Conservation (phyloP, 2,329 filamentous ascomycete genomes). For the Diaporthe humulicola region DNA sequence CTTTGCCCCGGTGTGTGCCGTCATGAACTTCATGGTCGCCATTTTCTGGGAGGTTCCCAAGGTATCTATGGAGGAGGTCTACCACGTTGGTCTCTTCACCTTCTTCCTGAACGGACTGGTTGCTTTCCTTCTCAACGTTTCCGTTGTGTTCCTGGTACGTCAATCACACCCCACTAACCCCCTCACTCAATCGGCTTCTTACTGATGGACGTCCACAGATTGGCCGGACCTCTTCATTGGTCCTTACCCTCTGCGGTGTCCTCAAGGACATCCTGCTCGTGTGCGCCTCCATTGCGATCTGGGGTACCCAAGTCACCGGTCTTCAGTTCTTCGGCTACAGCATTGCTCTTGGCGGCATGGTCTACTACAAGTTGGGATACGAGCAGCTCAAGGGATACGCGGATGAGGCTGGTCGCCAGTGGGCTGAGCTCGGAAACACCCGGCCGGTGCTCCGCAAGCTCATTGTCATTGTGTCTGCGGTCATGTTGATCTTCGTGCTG, state of each 20-base stretch:
- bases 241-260: slow-evolving; percentile 88
- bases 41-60: slow-evolving; percentile 80
- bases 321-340: slow-evolving; percentile 88
- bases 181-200: neutral
- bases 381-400: slow-evolving; percentile 88
- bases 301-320: slow-evolving; percentile 79
- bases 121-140: slow-evolving; percentile 86
- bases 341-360: slow-evolving; percentile 82
- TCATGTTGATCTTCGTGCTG: slow-evolving; percentile 77
- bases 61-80: slow-evolving; percentile 77
- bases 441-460: slow-evolving; percentile 85
- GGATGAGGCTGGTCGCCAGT: slow-evolving; percentile 78
- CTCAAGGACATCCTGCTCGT: slow-evolving; percentile 91
- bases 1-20: slow-evolving; percentile 86
- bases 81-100: slow-evolving; percentile 78
- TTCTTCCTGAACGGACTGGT: slow-evolving; percentile 83
- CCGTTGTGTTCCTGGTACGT: slow-evolving; percentile 86
- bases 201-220: slow-evolving; percentile 65
- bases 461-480: slow-evolving; percentile 73
- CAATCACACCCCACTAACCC: neutral
- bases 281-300: slow-evolving; percentile 83
- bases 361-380: slow-evolving; percentile 88
- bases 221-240: slow-evolving; percentile 87
- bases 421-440: slow-evolving; percentile 86
- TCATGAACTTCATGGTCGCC: slow-evolving; percentile 83